Percentiles rank a stretch among this genome's conserved stretches.
Evolutionary conservation across 371 early-diverging fungal genomes (phyloP).

Genomic region (Mucor ambiguus): DNA sequence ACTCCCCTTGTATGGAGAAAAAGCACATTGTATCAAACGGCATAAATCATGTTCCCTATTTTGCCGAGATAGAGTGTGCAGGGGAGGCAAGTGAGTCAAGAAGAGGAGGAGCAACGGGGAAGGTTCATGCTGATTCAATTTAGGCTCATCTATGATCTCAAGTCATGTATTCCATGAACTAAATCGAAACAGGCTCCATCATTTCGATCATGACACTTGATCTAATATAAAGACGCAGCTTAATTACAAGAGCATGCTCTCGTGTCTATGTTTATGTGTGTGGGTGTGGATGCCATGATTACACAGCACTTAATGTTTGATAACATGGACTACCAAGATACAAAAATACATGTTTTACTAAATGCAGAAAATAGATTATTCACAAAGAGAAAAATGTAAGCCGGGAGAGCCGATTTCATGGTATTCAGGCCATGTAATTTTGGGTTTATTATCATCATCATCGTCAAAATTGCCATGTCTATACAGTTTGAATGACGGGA

Average conservation of each 20-base stretch:
- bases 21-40: neutral
- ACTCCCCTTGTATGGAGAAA: neutral
- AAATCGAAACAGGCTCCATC: neutral
- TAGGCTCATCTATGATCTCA: neutral
- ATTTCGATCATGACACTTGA: neutral
- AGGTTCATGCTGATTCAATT: neutral
- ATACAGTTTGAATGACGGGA: neutral
- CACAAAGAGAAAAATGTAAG: neutral
- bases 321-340: neutral
- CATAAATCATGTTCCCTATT: neutral
- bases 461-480: neutral
- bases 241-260: neutral
- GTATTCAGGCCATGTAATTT: neutral
- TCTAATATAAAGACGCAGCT: neutral
- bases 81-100: neutral
- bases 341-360: slow-evolving; percentile 1
- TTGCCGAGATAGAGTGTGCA: neutral
- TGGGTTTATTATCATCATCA: neutral
- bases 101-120: neutral
- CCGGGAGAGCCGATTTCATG: neutral
- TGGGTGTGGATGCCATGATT: too few relatives aligned
- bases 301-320: neutral
- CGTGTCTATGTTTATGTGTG: neutral
- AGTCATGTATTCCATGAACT: neutral
- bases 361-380: neutral